Conservation (phyloP, 208 protist species). For the Tritrichomonas musculus region DNA sequence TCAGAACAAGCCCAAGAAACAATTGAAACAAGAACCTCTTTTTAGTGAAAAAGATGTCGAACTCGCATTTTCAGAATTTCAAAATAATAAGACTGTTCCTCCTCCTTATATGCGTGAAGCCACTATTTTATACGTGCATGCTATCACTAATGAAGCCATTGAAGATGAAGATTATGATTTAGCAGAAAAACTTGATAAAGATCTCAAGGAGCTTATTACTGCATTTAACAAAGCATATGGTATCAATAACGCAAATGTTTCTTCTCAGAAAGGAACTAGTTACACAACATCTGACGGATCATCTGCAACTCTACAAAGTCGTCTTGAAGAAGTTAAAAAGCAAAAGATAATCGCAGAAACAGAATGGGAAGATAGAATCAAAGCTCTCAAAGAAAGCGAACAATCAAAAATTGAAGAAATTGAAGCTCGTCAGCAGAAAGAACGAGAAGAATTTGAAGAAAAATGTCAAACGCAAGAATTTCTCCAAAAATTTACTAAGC, state of each 20-base stretch:
- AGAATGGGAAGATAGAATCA: background rate
- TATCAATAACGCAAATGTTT: too few species aligned
- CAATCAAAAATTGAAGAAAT: background rate
- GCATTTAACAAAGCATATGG: background rate
- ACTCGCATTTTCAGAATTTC: background rate
- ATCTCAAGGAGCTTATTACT: background rate
- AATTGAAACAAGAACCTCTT: background rate
- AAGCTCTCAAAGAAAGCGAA: background rate
- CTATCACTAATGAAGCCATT: too few species aligned
- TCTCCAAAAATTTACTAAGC: background rate
- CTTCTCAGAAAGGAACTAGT: too few species aligned
- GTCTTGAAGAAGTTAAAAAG: background rate
- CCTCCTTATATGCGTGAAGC: background rate
- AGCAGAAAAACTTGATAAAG: background rate
- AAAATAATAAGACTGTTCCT: background rate
- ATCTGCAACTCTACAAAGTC: background rate
- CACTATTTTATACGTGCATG: background rate
- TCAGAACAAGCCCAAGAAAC: background rate
- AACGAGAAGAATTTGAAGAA: background rate
- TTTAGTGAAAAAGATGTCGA: background rate
- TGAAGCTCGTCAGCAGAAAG: background rate
- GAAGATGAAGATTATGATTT: background rate
- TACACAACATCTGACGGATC: background rate
- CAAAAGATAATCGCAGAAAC: background rate
- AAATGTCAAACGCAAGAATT: background rate